Conservation (phyloP, 345 rosid species). For the Euphorbia lathyris region DNA sequence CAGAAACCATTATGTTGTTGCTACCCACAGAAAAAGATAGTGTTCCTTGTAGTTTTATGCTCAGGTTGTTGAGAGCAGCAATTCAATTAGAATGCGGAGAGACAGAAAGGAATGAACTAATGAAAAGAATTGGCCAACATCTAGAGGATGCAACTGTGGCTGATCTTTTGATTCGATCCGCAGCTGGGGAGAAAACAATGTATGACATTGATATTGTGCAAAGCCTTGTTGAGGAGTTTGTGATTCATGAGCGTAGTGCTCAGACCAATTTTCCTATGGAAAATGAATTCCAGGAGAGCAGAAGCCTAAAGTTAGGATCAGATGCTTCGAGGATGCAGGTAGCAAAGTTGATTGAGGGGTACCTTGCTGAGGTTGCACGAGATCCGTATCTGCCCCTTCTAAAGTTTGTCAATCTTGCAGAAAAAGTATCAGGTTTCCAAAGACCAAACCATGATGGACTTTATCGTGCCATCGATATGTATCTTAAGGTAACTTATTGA, state of each 20-base stretch:
- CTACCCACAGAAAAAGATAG: constrained; percentile 28
- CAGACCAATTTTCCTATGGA: constrained; percentile 9
- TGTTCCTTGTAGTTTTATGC: constrained; percentile 34
- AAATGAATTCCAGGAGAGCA: constrained; percentile 17
- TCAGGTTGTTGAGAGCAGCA: constrained; percentile 28
- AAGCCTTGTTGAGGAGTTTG: constrained; percentile 27
- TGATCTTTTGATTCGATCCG: constrained; percentile 33
- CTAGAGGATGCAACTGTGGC: constrained; percentile 25
- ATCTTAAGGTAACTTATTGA: constrained; percentile 27
- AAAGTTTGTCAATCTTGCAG: constrained; percentile 29
- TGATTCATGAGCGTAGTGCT: not conserved
- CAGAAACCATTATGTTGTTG: constrained; percentile 24
- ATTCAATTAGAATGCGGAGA: constrained; percentile 28
- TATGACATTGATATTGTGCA: constrained; percentile 27
- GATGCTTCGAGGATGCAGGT: constrained; percentile 27
- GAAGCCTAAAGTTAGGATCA: constrained; percentile 21
- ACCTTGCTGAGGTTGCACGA: constrained; percentile 31
- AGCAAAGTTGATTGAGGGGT: constrained; percentile 32
- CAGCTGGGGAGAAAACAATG: constrained; percentile 21
- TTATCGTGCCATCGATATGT: constrained; percentile 32
- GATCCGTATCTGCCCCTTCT: constrained; percentile 27
- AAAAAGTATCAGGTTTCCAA: constrained; percentile 25
- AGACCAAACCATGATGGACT: constrained; percentile 32
- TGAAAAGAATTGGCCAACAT: constrained; percentile 24
- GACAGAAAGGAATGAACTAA: constrained; percentile 25